Evolutionary conservation across 192 early-diverging fungal species (phyloP), one percentile per base, ranked within the genome.

Genomic region (Spizellomyces punctatus): DNA sequence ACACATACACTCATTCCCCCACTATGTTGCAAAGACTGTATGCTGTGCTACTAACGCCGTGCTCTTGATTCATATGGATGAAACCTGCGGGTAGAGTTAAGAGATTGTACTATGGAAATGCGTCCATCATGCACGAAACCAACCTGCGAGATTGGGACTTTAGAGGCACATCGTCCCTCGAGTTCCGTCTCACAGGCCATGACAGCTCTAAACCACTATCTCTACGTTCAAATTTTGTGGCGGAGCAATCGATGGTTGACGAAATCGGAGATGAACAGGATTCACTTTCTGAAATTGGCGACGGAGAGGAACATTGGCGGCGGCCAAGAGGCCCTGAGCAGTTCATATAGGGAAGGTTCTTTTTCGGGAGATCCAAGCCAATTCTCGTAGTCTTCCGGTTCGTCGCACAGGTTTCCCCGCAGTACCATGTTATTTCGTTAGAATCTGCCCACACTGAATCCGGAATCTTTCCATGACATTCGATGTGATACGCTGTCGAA

Each of bases 301-400:
- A 54, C 12, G 17, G 50, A n/a, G 50, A 54, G 17, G 50, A 54
- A 12, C 59, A 14, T 19, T 14, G 59, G 27, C 21, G 19, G 12
- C 21, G 59, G 59, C 21, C 21, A 22, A 22, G 21, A 61, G 44
- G 47, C 50, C 50, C 50, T 12, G 50, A 54, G 17, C 50, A 54
- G 54, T 71, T 73, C 72, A 74, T 74, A 56, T 67, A 46, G 8
- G 72, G 72, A 41, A 74, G 58, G 50, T 74, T 74, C 22, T 63
- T 46, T 47, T 74, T 74, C n/a, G 72, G 72, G 21, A 74, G 54
- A 19, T 74, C 72, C 46, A 74, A 44, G 62, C 81, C 79, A 43
- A 90, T 85, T 52, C 85, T 76, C 45, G 82, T 81, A 64, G 77
- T 86, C n/a, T 76, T 76, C 8, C 81, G 74, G 61, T 87, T 89